These are phyloP conservation scores for Hemileccinum rubropunctum DNA, from an alignment of 768 basidiomycete genomes.

Conservation along the genomic window DNA sequence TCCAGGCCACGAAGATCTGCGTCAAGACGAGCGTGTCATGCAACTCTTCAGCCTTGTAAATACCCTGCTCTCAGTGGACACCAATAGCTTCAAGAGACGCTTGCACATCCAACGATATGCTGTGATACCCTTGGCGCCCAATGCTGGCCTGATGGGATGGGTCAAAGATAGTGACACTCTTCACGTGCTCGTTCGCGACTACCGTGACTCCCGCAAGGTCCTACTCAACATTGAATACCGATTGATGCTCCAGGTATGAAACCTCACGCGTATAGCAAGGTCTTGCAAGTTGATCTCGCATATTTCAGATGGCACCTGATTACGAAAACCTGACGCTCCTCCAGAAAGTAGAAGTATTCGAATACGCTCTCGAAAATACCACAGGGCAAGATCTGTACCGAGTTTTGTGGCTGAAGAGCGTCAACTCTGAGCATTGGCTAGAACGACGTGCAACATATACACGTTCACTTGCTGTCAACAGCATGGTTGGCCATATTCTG, in stretches of 20 bases:
- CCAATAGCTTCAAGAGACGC: constrained; percentile 93
- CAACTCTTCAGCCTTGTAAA: constrained; percentile 98
- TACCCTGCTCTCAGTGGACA: constrained; percentile 88
- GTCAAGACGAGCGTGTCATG: constrained; percentile 99
- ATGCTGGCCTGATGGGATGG: constrained; percentile 94
- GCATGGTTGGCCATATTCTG: constrained; percentile 98
- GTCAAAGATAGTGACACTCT: constrained; percentile 94
- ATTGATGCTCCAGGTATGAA: constrained; percentile 88
- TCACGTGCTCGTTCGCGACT: constrained; percentile 94
- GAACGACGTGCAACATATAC: constrained; percentile 96
- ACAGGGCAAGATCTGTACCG: constrained; percentile 97
- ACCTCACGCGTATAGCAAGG: constrained; percentile 67
- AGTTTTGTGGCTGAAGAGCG: constrained; percentile 93
- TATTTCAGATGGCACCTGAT: constrained; percentile 91
- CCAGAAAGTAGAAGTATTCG: constrained; percentile 99
- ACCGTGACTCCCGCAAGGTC: constrained; percentile 94
- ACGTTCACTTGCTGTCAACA: constrained; percentile 91
- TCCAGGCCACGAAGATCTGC: constrained; percentile 94
- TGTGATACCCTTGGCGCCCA: constrained; percentile 92
- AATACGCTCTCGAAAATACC: constrained; percentile 97
- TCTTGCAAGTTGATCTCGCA: neutral
- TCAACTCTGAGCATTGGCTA: constrained; percentile 96
- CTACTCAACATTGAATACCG: constrained; percentile 97
- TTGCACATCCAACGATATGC: constrained; percentile 91
- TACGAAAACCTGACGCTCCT: constrained; percentile 92